Base-by-base conservation (phyloP, 805 yeast genomes). In the Ogataea siamensis region DNA sequence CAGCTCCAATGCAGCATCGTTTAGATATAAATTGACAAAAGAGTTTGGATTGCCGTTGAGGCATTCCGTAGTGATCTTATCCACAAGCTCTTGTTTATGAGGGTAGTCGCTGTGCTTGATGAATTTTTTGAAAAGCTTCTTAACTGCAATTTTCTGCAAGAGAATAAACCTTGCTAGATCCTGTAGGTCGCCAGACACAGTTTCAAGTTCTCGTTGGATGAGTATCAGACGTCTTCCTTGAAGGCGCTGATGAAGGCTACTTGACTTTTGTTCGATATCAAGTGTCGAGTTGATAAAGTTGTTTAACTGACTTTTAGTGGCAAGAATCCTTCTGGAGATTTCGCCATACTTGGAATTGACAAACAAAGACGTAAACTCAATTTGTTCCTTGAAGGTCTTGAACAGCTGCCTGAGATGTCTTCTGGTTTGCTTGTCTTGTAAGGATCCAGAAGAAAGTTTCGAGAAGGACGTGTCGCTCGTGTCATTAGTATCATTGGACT, bases 61-160 rank as follows among this genome's bases (percentile, higher is more conserved):
- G 26, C 50, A 61, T 13, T 52, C 54, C 2, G 45, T 26, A 7
- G 51, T 53, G 23, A 64, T 60, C 42, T 60, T 62, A 36, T 59
- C 53, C 5, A 63, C 54, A 8, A 63, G 49, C 29, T 59, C 63
- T 29, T 55, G 53, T 34, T 63, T 63, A 38, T 58, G 53, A 10
- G 45, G 40, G 34, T 56, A 62, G 5, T 50, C 49, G 37, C 68
- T 67, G 51, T 76, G 67, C 52, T 76, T 76, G 32, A 66, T 33
- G 43, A 74, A 82, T 56, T 87, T 86, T 63, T 87, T 86, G 51
- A 86, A 67, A 34, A 86, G 70, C 62, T 86, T 86, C 45, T 80
- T 70, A 33, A 83, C 68, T 5, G 79, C 94, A 3, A 87, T 78
- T 52, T 80, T 79, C 54, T 86, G 95, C 6, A 85, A 71, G 15